Percentiles rank a stretch among this genome's conserved stretches.
Evolutionary conservation across 108 stramenopile species (phyloP).

Genomic region (Nitzschia putrida): DNA sequence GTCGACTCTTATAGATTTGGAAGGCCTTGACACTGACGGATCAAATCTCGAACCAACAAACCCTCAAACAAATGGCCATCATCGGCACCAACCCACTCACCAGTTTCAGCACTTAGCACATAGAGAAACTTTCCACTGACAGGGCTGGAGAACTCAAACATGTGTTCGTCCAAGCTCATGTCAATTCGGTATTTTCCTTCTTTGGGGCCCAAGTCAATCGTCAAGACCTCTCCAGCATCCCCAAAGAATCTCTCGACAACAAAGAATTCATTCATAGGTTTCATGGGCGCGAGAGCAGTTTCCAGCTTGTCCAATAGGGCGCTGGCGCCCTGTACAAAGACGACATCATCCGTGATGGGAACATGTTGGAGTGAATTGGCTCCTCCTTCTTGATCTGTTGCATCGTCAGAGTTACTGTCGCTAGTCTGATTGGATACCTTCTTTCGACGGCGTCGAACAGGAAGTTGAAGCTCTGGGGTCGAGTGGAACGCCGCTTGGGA

Average conservation of each 20-base stretch:
- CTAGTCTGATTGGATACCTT: neutral
- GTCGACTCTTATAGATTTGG: conserved; percentile 59
- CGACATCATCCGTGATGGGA: conserved; percentile 24
- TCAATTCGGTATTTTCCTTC: conserved; percentile 59
- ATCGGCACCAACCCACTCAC: conserved; percentile 68
- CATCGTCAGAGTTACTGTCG: conserved; percentile 5
- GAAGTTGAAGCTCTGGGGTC: neutral
- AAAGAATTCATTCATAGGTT: conserved; percentile 58
- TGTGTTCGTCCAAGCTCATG: conserved; percentile 40
- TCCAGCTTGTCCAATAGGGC: conserved; percentile 60
- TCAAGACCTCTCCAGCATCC: conserved; percentile 48
- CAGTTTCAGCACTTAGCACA: conserved; percentile 48
- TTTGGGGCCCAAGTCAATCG: conserved; percentile 50
- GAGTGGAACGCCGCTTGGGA: conserved; percentile 17
- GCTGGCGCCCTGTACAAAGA: conserved; percentile 50
- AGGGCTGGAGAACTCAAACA: conserved; percentile 58
- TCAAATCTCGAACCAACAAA: conserved; percentile 78
- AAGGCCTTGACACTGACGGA: conserved; percentile 76
- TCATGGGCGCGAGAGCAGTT: conserved; percentile 58
- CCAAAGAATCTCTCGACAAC: conserved; percentile 40
- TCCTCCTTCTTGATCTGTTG: neutral
- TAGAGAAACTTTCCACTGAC: conserved; percentile 71
- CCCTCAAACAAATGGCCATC: conserved; percentile 80
- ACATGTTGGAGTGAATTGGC: conserved; percentile 27
- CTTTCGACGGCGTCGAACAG: conserved; percentile 29